Conservation (phyloP, 306 rosid species). For the Cicer chorassanicum region DNA sequence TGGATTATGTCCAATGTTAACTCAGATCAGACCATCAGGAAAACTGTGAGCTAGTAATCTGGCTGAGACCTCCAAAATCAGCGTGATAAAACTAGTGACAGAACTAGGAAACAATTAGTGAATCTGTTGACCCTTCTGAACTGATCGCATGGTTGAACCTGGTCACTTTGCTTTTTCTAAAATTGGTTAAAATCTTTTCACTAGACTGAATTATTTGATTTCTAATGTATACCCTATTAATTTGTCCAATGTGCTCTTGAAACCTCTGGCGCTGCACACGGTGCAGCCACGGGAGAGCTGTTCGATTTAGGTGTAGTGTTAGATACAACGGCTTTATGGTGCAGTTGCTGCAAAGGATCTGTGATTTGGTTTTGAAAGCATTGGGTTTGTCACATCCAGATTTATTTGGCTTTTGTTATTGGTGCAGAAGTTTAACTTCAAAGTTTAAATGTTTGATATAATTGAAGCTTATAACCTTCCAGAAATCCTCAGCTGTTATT, state of each 20-base stretch:
- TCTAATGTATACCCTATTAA: background rate
- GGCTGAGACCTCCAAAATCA: background rate
- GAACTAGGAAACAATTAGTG: background rate
- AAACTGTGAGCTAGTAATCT: constrained; percentile 9
- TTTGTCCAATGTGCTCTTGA: background rate
- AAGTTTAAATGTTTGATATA: constrained; percentile 13
- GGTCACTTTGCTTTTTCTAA: background rate
- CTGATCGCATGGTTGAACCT: background rate
- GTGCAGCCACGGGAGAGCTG: background rate
- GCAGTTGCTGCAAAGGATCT: background rate
- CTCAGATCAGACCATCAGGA: background rate
- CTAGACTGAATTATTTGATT: background rate
- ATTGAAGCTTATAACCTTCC: constrained; percentile 10
- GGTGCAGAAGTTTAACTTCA: constrained; percentile 31
- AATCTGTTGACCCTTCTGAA: background rate
- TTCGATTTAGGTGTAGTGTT: background rate
- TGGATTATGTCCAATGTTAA: background rate
- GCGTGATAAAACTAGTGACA: background rate
- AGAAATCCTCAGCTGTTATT: constrained; percentile 28
- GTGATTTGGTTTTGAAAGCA: background rate
- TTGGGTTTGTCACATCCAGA: background rate
- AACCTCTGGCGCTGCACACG: background rate
- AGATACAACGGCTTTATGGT: background rate
- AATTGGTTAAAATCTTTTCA: background rate
- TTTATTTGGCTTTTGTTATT: constrained; percentile 26